Evolutionary conservation across 2,329 filamentous ascomycete species (phyloP).

Genomic region (Camillea tinctor): DNA sequence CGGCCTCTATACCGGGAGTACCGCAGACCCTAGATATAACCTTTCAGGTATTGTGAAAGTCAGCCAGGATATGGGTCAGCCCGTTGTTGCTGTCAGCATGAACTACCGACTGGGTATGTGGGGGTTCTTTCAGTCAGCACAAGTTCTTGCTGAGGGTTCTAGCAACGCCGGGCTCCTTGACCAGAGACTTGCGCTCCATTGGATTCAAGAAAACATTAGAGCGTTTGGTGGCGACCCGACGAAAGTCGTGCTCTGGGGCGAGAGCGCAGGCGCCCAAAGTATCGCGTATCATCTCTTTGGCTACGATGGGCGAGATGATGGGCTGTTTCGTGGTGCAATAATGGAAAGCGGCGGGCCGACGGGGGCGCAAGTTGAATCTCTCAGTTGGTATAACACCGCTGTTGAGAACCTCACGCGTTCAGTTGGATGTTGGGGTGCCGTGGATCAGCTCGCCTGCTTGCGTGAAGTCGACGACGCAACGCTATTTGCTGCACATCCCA

Average conservation of each 20-base stretch:
- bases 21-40: constrained; percentile 59
- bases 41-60: constrained; percentile 59
- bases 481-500: constrained; percentile 36
- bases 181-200: constrained; percentile 47
- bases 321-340: constrained; percentile 53
- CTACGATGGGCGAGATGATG: constrained; percentile 55
- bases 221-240: constrained; percentile 49
- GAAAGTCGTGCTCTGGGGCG: constrained; percentile 49
- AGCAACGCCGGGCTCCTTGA: constrained; percentile 51
- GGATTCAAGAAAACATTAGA: constrained; percentile 54
- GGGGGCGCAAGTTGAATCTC: constrained; percentile 29
- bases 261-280: constrained; percentile 42
- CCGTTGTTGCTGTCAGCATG: constrained; percentile 52
- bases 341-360: constrained; percentile 48
- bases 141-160: constrained; percentile 41
- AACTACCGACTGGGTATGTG: constrained; percentile 54
- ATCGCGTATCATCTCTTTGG: constrained; percentile 50
- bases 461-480: constrained; percentile 31
- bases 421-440: constrained; percentile 35
- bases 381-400: constrained; percentile 35
- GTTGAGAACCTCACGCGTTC: constrained; percentile 37
- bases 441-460: constrained; percentile 38
- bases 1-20: constrained; percentile 50
- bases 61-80: constrained; percentile 49
- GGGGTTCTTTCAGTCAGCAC: constrained; percentile 50